Evolutionary conservation across 495 filamentous ascomycete species (phyloP).

Genomic region (Aspergillus panamensis): DNA sequence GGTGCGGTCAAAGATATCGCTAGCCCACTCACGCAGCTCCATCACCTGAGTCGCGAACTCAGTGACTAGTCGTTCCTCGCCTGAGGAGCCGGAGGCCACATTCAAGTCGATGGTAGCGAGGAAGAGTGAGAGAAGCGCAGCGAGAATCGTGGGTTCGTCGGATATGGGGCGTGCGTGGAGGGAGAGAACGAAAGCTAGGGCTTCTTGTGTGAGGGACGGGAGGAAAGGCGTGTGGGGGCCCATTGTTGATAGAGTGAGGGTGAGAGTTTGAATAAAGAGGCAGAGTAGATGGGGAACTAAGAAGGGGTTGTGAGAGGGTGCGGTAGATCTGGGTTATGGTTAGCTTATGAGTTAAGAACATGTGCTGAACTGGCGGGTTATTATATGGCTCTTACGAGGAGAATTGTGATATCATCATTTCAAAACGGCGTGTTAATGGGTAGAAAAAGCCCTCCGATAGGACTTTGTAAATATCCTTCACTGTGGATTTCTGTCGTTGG

Average conservation of each 20-base stretch:
- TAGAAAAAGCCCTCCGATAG: constrained; percentile 79
- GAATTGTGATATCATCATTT: constrained; percentile 45
- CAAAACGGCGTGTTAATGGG: constrained; percentile 56
- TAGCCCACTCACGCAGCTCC: constrained; percentile 44
- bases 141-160: constrained; percentile 60
- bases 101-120: constrained; percentile 85
- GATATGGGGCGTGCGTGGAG: constrained; percentile 42
- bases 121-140: constrained; percentile 73
- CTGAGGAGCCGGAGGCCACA: constrained; percentile 49
- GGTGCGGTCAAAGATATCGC: constrained; percentile 60
- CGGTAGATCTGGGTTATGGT: constrained; percentile 28
- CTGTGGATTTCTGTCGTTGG: constrained; percentile 49
- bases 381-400: constrained; percentile 32
- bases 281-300: constrained; percentile 44
- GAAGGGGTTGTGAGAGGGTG: constrained; percentile 39
- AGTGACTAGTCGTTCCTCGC: constrained; percentile 64
- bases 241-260: constrained; percentile 48
- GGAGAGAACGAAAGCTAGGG: constrained; percentile 43
- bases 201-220: constrained; percentile 43
- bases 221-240: constrained; percentile 47
- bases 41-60: constrained; percentile 40
- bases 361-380: not conserved
- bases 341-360: no score
- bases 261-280: constrained; percentile 51
- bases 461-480: constrained; percentile 72